Base-by-base conservation (phyloP, 768 basidiomycete species). In the Tephrocybe sp. region DNA sequence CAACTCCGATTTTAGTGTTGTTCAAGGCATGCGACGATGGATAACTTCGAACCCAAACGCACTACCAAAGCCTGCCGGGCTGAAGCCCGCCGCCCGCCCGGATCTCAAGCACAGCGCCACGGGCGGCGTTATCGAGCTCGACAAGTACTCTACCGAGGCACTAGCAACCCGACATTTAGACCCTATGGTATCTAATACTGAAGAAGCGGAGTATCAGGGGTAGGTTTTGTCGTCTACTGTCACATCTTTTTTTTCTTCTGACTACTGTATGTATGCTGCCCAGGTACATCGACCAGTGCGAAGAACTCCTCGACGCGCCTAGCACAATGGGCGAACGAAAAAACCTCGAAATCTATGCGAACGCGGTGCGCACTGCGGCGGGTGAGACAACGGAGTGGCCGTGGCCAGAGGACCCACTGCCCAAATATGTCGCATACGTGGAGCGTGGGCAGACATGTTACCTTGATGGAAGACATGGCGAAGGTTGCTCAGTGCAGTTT, bases 11-110 rank as follows among this genome's bases (percentile, higher is more conserved):
- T 12, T 2, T 12, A 91, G 88, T 47, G 73, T 90, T 45, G 87
- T 92, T 51, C 85, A 86, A 53, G 89, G 89, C 22, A 85, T 92
- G 9, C 77, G 86, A 24, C 78, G 83, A 15, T 91, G 87, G 88
- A 90, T 92, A 45, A 75, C 82, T 9, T 74, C 85, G 1, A 75
- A 77, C 36, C 70, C 76, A 1, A 58, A 73, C 1, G 54, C 76
- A 2, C 72, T 60, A 22, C 63, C 72, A 48, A 78, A 74, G 54
- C 62, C 57, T 44, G 67, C 60, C 43, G 68, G 66, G 26, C n/a
- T n/a, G n/a, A 76, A 77, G 28, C 52, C 69, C 30, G 46, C 60
- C 8, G 48, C 68, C 4, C 67, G 68, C n/a, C 59, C 69, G 9
- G 74, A 74, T 52, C 55, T 61, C 12, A 70, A 66, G 57, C 68